Base-by-base conservation (phyloP, 192 early-diverging fungal species). In the Coemansia furcata region DNA sequence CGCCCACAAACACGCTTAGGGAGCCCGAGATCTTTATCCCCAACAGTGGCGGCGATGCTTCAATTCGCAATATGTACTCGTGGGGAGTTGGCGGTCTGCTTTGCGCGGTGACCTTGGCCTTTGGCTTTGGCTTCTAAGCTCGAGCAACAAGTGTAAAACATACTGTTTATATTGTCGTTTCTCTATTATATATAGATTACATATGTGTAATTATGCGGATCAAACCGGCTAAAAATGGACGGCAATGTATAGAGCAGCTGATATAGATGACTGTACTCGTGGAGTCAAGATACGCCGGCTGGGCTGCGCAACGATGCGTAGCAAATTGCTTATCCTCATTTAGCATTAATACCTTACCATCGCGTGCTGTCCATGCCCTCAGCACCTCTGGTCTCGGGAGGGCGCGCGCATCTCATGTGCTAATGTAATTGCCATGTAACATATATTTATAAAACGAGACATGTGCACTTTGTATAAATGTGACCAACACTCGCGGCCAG, bases 111-210 rank as follows among this genome's bases (percentile, higher is more conserved):
- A 39, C 54, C 12, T 23, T 72, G 37, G 60, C 69, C 9, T 50
- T 80, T 63, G 69, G 78, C 43, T 43, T 59, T 21, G 39, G 63
- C 17, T 36, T 72, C 23, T 75, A 72, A 43, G 7, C 6, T 39
- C 3, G 4, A 42, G 12, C 14, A 42, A 42, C 32, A 39, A 37
- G 14, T 10, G 1, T 42, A 42, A 42, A 15, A 11, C 40, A 42
- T 42, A 14, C 10, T 12, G 3, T 12, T 42, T 42, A 26, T 42
- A 42, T 42, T 46, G 32, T 36, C 3, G 6, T 8, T 57, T 57
- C 0, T 6, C 19, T 40, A 21, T 40, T 44, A 30, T 36, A n/a
- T 6, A 7, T 65, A 36, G 49, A 40, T 19, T 37, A 15, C 11
- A 2, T 5, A 21, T 65, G 17, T 55, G 4, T 8, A 50, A 26